Evolutionary conservation across 805 yeast species (phyloP).

Genomic region (Cyberlindnera mycetangii): DNA sequence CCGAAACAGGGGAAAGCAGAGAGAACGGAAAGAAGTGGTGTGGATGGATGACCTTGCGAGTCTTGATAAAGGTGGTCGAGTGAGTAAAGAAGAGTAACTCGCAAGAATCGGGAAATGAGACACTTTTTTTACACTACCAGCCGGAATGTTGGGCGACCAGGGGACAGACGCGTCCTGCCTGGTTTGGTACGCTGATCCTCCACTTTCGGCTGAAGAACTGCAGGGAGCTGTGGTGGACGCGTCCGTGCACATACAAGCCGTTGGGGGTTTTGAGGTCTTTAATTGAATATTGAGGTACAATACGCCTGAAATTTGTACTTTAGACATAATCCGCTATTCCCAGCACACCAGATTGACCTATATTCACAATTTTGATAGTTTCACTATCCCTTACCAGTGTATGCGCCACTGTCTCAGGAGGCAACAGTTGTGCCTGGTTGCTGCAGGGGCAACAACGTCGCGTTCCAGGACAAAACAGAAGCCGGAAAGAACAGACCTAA

Average conservation of each 20-base stretch:
- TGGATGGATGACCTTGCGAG: neutral
- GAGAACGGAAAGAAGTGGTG: neutral
- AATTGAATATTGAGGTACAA: neutral
- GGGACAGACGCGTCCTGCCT: neutral
- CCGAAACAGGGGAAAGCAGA: neutral
- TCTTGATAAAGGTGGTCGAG: neutral
- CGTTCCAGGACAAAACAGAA: neutral
- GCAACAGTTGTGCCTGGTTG: neutral
- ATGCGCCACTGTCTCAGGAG: too few species aligned
- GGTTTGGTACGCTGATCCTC: neutral
- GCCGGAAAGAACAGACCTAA: too few species aligned
- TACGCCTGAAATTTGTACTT: too few species aligned
- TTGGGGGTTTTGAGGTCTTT: neutral
- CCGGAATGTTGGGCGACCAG: neutral
- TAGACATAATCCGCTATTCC: too few species aligned
- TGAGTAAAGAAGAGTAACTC: neutral
- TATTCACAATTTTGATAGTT: too few species aligned
- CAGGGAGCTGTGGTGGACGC: neutral
- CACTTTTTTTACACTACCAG: neutral
- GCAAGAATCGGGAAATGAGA: neutral
- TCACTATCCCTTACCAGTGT: too few species aligned
- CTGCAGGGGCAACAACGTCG: neutral
- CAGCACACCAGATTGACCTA: too few species aligned
- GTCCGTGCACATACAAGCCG: neutral
- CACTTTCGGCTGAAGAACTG: neutral